Evolutionary conservation across 83 land plant genomes (phyloP).

Genomic region (Picea engelmannii): DNA sequence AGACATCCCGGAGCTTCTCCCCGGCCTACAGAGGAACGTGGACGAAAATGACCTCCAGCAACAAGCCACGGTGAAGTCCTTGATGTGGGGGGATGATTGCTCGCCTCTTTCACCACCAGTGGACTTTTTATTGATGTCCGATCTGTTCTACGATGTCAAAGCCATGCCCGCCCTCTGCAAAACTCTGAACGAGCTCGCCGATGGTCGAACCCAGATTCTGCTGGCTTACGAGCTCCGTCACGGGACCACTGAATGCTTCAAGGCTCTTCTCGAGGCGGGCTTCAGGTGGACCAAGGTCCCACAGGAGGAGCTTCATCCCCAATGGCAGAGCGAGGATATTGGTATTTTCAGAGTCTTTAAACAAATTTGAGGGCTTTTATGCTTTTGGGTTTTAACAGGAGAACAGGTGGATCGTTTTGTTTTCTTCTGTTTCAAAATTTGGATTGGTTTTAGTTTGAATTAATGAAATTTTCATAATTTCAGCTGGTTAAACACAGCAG

Average conservation of each 20-base stretch:
- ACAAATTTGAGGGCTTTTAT: too few species aligned
- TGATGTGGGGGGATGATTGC: constrained; percentile 27
- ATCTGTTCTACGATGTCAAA: constrained; percentile 24
- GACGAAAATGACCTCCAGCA: constrained; percentile 17
- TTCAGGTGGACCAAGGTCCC: too few species aligned
- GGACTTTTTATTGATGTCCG: constrained; percentile 32
- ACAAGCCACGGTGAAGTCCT: constrained; percentile 11
- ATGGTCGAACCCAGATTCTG: constrained; percentile 18
- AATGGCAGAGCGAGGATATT: too few species aligned
- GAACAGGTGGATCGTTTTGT: too few species aligned
- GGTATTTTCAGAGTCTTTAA: too few species aligned
- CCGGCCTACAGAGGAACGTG: constrained; percentile 25
- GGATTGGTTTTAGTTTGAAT: too few species aligned
- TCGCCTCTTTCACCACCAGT: constrained; percentile 11
- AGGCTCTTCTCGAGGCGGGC: constrained; percentile 13
- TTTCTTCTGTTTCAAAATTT: too few species aligned
- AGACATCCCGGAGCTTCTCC: constrained; percentile 18
- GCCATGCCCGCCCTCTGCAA: constrained; percentile 32
- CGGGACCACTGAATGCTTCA: constrained; percentile 39
- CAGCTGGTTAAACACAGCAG: too few species aligned
- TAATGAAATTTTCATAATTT: too few species aligned
- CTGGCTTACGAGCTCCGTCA: constrained; percentile 31
- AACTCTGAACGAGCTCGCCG: constrained; percentile 20
- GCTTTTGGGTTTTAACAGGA: too few species aligned
- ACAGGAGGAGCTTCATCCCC: too few species aligned